These are phyloP conservation scores for Boletus huronensis DNA, from an alignment of 768 basidiomycete genomes.

Conservation along the genomic window DNA sequence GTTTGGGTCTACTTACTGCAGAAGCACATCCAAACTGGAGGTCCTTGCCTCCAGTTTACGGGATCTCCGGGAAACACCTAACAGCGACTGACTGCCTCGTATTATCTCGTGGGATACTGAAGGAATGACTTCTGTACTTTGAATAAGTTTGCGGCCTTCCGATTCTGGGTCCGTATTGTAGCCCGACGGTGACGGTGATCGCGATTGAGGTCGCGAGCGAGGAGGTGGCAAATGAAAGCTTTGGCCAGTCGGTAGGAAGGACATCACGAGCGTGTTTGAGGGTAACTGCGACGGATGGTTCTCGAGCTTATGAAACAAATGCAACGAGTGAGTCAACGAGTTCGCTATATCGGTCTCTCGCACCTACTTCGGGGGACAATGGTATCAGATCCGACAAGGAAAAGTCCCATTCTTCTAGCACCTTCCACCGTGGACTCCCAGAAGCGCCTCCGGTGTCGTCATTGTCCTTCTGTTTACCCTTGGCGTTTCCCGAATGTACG, in stretches of 20 bases:
- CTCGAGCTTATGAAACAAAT: constrained; percentile 31
- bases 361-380: constrained; percentile 59
- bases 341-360: constrained; percentile 3
- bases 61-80: constrained; percentile 18
- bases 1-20: constrained; percentile 50
- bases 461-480: constrained; percentile 46
- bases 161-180: constrained; percentile 74
- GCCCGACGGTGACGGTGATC: constrained; percentile 59
- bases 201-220: constrained; percentile 27
- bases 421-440: constrained; percentile 50
- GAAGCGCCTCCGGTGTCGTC: constrained; percentile 6
- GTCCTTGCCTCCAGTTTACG: constrained; percentile 39
- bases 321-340: constrained; percentile 9
- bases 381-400: constrained; percentile 55
- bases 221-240: constrained; percentile 54
- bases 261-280: constrained; percentile 69
- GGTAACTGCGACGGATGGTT: constrained; percentile 49
- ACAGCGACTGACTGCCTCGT: constrained; percentile 11
- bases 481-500: constrained; percentile 23
- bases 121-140: constrained; percentile 19
- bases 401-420: constrained; percentile 67
- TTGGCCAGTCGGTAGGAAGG: constrained; percentile 57
- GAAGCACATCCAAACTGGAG: constrained; percentile 63
- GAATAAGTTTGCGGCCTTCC: constrained; percentile 42
- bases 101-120: constrained; percentile 20